phyloP scores from a whole-genome alignment of 306 rosid genomes.

The Castanea sativa region DNA sequence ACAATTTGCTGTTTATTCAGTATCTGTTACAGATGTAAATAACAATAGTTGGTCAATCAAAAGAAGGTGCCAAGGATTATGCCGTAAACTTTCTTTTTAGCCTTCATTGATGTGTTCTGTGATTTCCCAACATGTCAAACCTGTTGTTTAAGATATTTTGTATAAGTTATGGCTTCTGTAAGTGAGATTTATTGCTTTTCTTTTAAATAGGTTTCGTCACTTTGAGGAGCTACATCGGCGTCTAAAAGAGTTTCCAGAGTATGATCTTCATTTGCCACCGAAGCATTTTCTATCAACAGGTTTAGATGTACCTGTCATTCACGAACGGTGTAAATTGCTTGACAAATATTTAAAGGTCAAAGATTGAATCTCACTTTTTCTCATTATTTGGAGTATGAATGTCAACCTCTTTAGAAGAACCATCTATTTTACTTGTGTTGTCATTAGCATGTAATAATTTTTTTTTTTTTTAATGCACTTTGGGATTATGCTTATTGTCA shows the following conservation, averaged over 20 bases:
- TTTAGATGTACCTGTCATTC: conserved; percentile 80
- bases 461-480: too few relatives aligned
- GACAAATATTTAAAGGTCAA: conserved; percentile 86
- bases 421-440: conserved; percentile 1
- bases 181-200: conserved; percentile 4
- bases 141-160: conserved; percentile 4
- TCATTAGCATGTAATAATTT: background rate
- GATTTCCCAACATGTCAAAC: background rate
- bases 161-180: conserved; percentile 7
- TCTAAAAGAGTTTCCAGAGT: conserved; percentile 86
- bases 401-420: background rate
- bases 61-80: conserved; percentile 67
- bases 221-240: conserved; percentile 98
- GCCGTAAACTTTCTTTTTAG: conserved; percentile 18
- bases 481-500: background rate
- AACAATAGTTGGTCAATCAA: conserved; percentile 95
- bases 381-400: background rate
- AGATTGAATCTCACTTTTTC: background rate
- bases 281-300: conserved; percentile 96
- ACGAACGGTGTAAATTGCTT: conserved; percentile 80
- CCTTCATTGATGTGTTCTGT: background rate
- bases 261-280: conserved; percentile 93
- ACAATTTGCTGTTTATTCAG: conserved; percentile 93
- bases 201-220: conserved; percentile 78
- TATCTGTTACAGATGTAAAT: conserved; percentile 83